Evolutionary conservation across 805 yeast genomes (phyloP), one percentile per base, ranked within the genome.

Genomic region (Suhomyces faveliae): DNA sequence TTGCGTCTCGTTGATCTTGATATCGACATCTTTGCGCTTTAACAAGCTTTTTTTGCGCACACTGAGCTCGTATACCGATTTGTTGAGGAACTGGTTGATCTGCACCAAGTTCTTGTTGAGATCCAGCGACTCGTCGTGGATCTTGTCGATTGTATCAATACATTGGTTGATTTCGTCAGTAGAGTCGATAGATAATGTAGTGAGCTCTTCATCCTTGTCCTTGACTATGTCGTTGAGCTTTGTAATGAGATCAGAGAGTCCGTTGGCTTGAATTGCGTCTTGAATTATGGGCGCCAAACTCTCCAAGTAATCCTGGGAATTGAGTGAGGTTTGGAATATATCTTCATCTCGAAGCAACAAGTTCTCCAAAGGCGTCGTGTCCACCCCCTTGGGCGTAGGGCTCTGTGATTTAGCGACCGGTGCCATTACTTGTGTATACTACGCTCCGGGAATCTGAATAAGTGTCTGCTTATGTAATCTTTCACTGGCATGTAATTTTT

Each of bases 211-310:
- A 48, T 86, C 89, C 51, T 83, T 83, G 40, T 73, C 74, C 38
- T 70, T 60, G n/a, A 84, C 82, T 24, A 83, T 77, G 11, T 69
- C 74, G 48, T 81, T 83, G 48, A 89, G 68, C 51, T 69, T 75
- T 19, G 67, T 73, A 29, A 85, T 70, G 50, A 89, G 71, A 13
- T 76, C 81, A 5, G 82, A 76, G 29, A 87, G 71, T 0, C 80
- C 72, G 51, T 80, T 73, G 13, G 74, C 67, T 44, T 71, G 71
- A 38, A 89, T 66, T 17, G 90, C 84, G 8, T 81, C 77, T 56
- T 80, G 81, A 53, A 89, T 76, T 13, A 87, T 76, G 1, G 95
- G 95, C 2, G 89, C 86, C 50, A 89, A 74, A 62, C 87, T 89
- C 53, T 89, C 96, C 35, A 89, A 64, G 62, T 84, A 87, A 56